These are phyloP conservation scores for Magnolia sinica DNA, from an alignment of 164 flowering plant species.

Conservation along the genomic window DNA sequence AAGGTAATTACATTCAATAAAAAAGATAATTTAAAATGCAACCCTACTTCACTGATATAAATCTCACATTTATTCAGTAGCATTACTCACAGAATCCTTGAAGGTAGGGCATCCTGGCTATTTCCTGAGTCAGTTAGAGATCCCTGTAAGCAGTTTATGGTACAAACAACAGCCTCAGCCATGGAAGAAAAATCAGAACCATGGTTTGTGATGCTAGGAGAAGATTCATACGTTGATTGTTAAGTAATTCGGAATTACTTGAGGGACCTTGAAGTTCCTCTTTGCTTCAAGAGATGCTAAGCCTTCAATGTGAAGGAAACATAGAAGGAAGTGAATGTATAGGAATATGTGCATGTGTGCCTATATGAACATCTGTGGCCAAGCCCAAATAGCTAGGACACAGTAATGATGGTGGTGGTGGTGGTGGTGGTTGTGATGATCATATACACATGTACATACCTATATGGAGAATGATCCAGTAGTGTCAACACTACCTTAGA, in stretches of 20 bases:
- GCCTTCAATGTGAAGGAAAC: slow-evolving; percentile 47
- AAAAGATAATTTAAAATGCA: slow-evolving; percentile 4
- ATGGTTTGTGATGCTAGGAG: slow-evolving; percentile 19
- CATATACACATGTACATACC: too few relatives aligned
- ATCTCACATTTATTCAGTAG: not conserved
- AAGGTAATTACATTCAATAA: not conserved
- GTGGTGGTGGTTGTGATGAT: too few relatives aligned
- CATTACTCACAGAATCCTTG: slow-evolving; percentile 30
- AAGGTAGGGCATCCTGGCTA: slow-evolving; percentile 16
- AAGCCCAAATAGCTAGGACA: not conserved
- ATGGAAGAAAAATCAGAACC: slow-evolving; percentile 4
- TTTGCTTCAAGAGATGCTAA: slow-evolving; percentile 87
- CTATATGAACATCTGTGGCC: not conserved
- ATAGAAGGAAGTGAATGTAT: not conserved
- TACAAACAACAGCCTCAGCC: slow-evolving; percentile 25
- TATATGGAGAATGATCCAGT: too few relatives aligned
- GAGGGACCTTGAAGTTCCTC: slow-evolving; percentile 69
- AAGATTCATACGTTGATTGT: slow-evolving; percentile 24
- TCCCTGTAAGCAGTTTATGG: slow-evolving; percentile 16
- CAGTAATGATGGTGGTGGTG: not conserved
- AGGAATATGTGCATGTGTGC: not conserved
- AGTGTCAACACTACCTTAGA: too few relatives aligned
- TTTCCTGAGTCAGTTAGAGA: slow-evolving; percentile 15
- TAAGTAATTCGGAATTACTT: slow-evolving; percentile 34
- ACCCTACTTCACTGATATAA: too few relatives aligned